These are phyloP conservation scores for Begonia masoniana DNA, from an alignment of 306 rosid genomes.

Conservation along the genomic window DNA sequence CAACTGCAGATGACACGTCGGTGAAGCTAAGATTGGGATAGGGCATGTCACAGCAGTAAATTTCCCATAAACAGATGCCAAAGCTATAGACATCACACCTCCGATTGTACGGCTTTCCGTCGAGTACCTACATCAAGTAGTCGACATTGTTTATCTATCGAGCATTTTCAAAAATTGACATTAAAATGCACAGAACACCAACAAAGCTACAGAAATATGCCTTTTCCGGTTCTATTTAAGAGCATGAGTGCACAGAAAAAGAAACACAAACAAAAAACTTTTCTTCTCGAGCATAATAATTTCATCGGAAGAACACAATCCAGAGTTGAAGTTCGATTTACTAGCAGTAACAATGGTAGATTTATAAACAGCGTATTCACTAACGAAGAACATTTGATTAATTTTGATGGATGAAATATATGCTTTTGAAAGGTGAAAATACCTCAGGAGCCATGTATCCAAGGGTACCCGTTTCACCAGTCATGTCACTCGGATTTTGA, in stretches of 20 bases:
- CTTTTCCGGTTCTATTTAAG: too few species aligned
- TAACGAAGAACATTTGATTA: too few species aligned
- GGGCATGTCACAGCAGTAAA: constrained; percentile 62
- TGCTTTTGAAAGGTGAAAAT: not conserved
- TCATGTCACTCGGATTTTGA: constrained; percentile 65
- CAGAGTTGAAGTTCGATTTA: too few species aligned
- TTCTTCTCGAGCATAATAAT: too few species aligned
- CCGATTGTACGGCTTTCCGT: constrained; percentile 67
- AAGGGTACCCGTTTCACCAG: constrained; percentile 78
- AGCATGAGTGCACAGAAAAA: too few species aligned
- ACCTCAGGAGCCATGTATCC: constrained; percentile 88
- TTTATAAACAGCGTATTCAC: too few species aligned
- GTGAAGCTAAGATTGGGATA: constrained; percentile 64
- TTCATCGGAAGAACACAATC: too few species aligned
- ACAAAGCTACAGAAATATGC: too few species aligned
- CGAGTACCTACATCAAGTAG: constrained; percentile 32
- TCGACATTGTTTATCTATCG: not conserved
- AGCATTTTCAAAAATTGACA: not conserved
- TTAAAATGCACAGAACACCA: too few species aligned
- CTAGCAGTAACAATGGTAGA: too few species aligned
- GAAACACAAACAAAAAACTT: too few species aligned
- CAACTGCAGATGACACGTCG: constrained; percentile 50
- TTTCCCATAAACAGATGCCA: constrained; percentile 72
- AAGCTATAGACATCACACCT: constrained; percentile 74
- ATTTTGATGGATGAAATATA: too few species aligned